phyloP scores from a whole-genome alignment of 768 basidiomycete species.

The Coprinellus aureogranulatus region DNA sequence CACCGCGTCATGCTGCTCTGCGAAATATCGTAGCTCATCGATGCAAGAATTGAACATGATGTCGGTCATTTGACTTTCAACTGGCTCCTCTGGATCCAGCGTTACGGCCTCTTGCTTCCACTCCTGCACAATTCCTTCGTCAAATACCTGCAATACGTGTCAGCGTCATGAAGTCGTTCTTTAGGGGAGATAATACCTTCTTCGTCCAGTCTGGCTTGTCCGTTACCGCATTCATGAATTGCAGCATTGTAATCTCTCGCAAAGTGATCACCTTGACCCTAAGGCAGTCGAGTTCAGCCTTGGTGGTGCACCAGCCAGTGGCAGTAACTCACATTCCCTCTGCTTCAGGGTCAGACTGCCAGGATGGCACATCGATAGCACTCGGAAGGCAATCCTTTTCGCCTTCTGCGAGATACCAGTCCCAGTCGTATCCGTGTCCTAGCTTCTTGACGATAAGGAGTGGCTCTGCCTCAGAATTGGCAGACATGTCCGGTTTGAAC shows the following conservation, averaged over 20 bases:
- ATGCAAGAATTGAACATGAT: conserved; percentile 19
- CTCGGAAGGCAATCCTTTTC: no score
- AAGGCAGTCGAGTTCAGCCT: background rate
- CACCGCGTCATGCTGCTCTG: conserved; percentile 6
- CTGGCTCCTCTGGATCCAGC: conserved; percentile 1
- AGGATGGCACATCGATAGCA: no score
- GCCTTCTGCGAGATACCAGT: no score
- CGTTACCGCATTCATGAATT: conserved; percentile 19
- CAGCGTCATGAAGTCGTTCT: background rate
- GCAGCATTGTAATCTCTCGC: conserved; percentile 17
- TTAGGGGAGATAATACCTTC: conserved; percentile 10
- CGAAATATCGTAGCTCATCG: conserved; percentile 18
- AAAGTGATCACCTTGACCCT: conserved; percentile 8
- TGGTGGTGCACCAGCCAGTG: no score
- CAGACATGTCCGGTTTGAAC: no score
- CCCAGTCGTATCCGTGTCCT: no score
- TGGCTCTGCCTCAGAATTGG: no score
- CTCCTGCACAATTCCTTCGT: conserved; percentile 13
- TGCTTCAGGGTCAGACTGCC: no score
- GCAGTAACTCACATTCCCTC: no score
- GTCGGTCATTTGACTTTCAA: background rate
- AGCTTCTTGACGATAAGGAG: no score
- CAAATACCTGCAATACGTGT: conserved; percentile 11
- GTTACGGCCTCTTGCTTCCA: conserved; percentile 17
- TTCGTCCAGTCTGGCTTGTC: conserved; percentile 19